Evolutionary conservation across 768 basidiomycete genomes (phyloP).

Genomic region (Suillus subalutaceus): DNA sequence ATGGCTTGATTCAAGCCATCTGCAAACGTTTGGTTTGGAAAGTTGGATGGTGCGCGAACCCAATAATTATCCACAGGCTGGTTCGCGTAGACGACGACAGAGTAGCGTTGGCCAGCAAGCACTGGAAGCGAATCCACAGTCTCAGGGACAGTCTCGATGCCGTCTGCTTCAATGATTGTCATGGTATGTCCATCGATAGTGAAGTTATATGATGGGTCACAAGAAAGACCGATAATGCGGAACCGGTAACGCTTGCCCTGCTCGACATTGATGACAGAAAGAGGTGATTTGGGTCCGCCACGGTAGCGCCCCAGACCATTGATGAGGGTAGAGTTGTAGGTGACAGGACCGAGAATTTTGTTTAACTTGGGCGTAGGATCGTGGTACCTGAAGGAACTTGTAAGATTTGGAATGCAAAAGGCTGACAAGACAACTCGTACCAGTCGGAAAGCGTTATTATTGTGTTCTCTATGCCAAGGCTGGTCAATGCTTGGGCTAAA

Average conservation of each 20-base stretch:
- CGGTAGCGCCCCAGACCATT: conserved; percentile 47
- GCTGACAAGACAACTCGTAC: conserved; percentile 29
- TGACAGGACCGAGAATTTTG: conserved; percentile 18
- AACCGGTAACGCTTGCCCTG: conserved; percentile 44
- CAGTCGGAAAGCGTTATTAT: conserved; percentile 49
- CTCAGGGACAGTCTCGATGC: conserved; percentile 34
- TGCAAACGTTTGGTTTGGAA: conserved; percentile 35
- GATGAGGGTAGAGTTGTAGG: conserved; percentile 44
- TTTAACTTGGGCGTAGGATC: conserved; percentile 20
- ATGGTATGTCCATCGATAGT: conserved; percentile 38
- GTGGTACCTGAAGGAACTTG: conserved; percentile 29
- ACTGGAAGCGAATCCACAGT: conserved; percentile 46
- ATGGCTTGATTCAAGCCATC: conserved; percentile 41
- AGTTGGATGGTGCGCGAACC: conserved; percentile 39
- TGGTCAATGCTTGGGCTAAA: conserved; percentile 1
- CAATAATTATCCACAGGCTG: conserved; percentile 45
- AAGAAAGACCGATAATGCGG: conserved; percentile 39
- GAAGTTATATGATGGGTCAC: conserved; percentile 35
- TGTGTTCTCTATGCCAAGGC: conserved; percentile 36
- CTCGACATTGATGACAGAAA: conserved; percentile 42
- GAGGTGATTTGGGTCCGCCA: conserved; percentile 34
- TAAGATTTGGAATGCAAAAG: not conserved
- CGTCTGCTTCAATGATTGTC: conserved; percentile 49
- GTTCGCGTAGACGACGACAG: conserved; percentile 42
- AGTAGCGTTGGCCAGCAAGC: conserved; percentile 47